Base-by-base conservation (phyloP, 768 basidiomycete species). In the Leccinum sublutescens region DNA sequence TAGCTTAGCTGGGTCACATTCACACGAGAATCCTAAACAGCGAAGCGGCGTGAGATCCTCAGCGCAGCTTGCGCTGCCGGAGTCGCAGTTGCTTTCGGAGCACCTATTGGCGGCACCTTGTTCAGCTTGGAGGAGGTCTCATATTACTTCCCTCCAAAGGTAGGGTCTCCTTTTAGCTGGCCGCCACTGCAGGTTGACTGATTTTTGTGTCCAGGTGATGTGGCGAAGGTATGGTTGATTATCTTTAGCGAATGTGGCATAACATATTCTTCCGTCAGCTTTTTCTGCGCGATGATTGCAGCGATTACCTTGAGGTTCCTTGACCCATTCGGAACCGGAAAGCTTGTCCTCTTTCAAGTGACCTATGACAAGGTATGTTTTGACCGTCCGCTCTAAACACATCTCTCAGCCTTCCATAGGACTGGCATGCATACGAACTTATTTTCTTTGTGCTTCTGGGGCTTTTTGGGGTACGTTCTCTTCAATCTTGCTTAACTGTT, bases 201-300 rank as follows among this genome's bases (percentile, higher is more conserved):
- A 12, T 54, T 29, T 14, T 10, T 27, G n/a, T 14, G 36, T 23
- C 3, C 34, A 87, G 85, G 89, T 91, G 56, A 94, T 98, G 93
- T 96, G 93, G 92, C 79, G 94, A 78, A 91, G 91, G 93, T 93
- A 67, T 50, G 73, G 62, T 54, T 27, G 29, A 4, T n/a, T 5
- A 59, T 55, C 50, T 34, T 55, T 21, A 15, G 15, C 50, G 56
- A 40, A 51, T 33, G 23, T 33, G 38, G 49, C 12, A 4, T 50
- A n/a, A 56, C 47, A 4, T 25, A 19, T 4, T 50, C 74, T 72
- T 25, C 45, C 70, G n/a, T 43, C 47, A 96, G 93, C 67, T 99
- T 99, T 77, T 95, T 99, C 73, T 98, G 97, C 69, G 97, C 97
- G 2, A 87, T 98, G 82, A 92, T 98, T 64, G 97, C 97, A 2